These are phyloP conservation scores for Talaromyces sp. DNA, from an alignment of 2,329 filamentous ascomycete species.

Conservation along the genomic window DNA sequence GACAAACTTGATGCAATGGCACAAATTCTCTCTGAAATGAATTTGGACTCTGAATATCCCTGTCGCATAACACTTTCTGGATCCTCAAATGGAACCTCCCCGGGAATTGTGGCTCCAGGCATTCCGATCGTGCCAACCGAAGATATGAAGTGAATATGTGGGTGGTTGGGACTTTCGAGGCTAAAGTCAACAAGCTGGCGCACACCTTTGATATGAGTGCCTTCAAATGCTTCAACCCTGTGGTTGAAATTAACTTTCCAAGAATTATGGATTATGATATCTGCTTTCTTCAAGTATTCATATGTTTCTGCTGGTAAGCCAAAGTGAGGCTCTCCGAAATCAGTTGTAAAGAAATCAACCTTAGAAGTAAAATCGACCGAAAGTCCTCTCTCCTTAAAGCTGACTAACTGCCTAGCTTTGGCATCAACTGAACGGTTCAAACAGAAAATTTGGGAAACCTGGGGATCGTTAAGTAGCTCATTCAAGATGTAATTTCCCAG, in stretches of 20 bases:
- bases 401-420: background rate
- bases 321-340: background rate
- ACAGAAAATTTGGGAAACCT: slow-evolving; percentile 38
- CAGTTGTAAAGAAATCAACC: background rate
- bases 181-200: slow-evolving; percentile 2
- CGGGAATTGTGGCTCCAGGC: background rate
- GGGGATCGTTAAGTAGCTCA: slow-evolving; percentile 24
- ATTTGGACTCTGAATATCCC: slow-evolving; percentile 32
- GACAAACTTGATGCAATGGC: slow-evolving; percentile 17
- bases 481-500: slow-evolving; percentile 44
- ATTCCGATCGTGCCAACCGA: background rate
- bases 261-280: slow-evolving; percentile 21
- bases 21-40: slow-evolving; percentile 43
- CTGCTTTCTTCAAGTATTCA: slow-evolving; percentile 11
- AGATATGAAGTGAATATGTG: slow-evolving; percentile 4
- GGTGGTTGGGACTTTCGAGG: background rate
- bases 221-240: slow-evolving; percentile 18
- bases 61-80: slow-evolving; percentile 22
- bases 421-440: slow-evolving; percentile 37
- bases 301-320: background rate
- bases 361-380: background rate
- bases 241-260: slow-evolving; percentile 26
- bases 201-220: slow-evolving; percentile 17
- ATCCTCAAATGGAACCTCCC: slow-evolving; percentile 15
- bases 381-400: background rate